Conservation (phyloP, 257 asterid species). For the Forsythia viridissima region DNA sequence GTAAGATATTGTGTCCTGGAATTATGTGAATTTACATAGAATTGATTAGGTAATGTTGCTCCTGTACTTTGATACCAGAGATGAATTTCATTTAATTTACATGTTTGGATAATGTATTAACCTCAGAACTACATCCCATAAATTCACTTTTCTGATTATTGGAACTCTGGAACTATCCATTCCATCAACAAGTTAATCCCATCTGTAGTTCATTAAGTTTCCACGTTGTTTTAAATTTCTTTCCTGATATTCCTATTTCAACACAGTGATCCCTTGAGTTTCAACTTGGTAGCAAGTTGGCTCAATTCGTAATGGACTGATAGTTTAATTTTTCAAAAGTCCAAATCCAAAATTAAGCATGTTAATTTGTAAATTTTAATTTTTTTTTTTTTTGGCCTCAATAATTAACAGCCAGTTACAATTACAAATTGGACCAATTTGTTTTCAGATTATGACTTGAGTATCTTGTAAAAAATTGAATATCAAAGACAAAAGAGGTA, state of each 20-base stretch:
- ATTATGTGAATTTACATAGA: conserved; percentile 11
- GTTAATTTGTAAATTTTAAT: too few relatives aligned
- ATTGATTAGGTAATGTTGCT: background rate
- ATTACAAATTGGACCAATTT: background rate
- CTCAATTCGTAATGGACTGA: background rate
- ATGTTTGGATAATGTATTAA: background rate
- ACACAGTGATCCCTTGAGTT: background rate
- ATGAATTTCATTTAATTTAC: conserved; percentile 5
- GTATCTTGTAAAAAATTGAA: background rate
- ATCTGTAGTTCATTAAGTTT: background rate
- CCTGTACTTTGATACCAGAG: background rate
- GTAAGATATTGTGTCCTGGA: background rate
- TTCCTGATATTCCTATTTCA: background rate
- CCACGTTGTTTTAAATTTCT: background rate
- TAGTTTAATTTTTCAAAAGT: too few relatives aligned
- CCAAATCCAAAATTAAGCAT: too few relatives aligned
- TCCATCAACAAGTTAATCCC: background rate
- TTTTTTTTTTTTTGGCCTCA: background rate
- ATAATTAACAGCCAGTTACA: background rate
- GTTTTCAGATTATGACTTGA: background rate
- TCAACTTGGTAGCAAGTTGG: background rate
- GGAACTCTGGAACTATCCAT: background rate
- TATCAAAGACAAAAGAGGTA: background rate
- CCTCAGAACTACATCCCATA: conserved; percentile 7
- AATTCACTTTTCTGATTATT: conserved; percentile 11